Evolutionary conservation across 2,329 filamentous ascomycete species (phyloP).

Genomic region (Neofusicoccum umdonicola): DNA sequence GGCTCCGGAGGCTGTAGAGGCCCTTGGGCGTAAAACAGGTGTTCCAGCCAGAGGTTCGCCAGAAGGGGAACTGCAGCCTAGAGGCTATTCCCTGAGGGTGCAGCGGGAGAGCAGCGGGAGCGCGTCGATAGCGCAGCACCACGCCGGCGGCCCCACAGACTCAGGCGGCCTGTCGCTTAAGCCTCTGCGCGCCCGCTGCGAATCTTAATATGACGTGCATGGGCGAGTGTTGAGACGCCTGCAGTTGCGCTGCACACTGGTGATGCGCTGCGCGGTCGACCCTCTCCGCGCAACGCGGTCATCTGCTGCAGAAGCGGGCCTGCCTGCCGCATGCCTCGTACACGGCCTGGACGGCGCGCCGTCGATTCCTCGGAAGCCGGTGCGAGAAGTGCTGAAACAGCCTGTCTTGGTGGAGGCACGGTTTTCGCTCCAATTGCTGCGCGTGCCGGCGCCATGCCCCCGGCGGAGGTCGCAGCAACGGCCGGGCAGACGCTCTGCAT

Average conservation of each 20-base stretch:
- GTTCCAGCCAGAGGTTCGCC: neutral
- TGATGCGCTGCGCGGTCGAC: neutral
- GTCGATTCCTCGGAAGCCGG: neutral
- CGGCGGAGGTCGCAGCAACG: neutral
- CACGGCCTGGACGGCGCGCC: neutral
- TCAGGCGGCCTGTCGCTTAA: constrained; percentile 14
- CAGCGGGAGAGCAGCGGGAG: constrained; percentile 13
- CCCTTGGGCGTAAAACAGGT: neutral
- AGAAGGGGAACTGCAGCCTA: neutral
- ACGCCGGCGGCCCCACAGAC: constrained; percentile 1
- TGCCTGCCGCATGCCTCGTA: neutral
- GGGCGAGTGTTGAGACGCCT: neutral
- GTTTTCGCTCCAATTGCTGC: neutral
- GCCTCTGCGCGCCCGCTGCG: constrained; percentile 10
- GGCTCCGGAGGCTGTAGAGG: too few relatives aligned
- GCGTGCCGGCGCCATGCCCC: neutral
- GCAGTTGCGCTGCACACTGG: neutral
- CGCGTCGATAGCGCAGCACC: constrained; percentile 13
- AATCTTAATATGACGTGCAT: constrained; percentile 15
- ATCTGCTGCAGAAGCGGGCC: neutral
- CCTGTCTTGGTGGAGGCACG: neutral
- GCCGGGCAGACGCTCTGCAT: neutral
- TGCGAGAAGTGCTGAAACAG: constrained; percentile 11
- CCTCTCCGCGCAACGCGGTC: neutral
- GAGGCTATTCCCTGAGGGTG: constrained; percentile 7